Evolutionary conservation across 1,284 basidiomycete genomes (phyloP), one percentile per base, ranked within the genome.

Genomic region (Stygiomarasmius scandens): DNA sequence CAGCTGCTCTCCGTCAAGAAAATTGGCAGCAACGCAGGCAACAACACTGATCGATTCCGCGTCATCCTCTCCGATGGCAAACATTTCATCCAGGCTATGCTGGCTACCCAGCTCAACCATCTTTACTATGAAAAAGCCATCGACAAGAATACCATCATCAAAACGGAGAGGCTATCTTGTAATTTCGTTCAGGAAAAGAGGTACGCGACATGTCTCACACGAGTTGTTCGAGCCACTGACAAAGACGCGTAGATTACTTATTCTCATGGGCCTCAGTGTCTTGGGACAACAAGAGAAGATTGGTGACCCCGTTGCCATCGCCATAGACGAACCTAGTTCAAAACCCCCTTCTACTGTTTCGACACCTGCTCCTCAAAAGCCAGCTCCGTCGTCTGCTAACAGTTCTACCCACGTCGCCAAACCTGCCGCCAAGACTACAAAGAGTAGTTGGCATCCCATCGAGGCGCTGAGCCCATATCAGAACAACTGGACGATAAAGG

Each of bases 401-500:
- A 24, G 16, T 19, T 25, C 22, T 9, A 22, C 49, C 3, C 43
- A 41, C 22, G 23, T 29, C 50, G 1, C 58, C 64, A 24, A 60
- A 65, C 41, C 69, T 63, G 0, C 60, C 65, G 45, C 58, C 67
- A 49, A 47, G 73, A 66, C 56, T 67, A 59, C 66, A 74, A 69
- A 61, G 65, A 58, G 60, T 54, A 55, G 64, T 68, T 57, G 62
- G 58, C 92, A 86, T 72, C 96, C 96, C 2, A 99, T 99, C 66
- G 96, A 98, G 69, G 92, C 90, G 4, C 83, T 99, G 50, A 96
- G 92, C 66, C 97, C 96, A 6, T 99, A 98, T 71, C 94, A 97
- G 74, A 98, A 97, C 77, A 96, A 95, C 69, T 97, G 95, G 96
- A 96, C 93, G 2, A 98, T 99, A 81, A 96, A 95, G 71, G 97